Base-by-base conservation (phyloP, 1,139 yeast species). In the Candida smagusa region DNA sequence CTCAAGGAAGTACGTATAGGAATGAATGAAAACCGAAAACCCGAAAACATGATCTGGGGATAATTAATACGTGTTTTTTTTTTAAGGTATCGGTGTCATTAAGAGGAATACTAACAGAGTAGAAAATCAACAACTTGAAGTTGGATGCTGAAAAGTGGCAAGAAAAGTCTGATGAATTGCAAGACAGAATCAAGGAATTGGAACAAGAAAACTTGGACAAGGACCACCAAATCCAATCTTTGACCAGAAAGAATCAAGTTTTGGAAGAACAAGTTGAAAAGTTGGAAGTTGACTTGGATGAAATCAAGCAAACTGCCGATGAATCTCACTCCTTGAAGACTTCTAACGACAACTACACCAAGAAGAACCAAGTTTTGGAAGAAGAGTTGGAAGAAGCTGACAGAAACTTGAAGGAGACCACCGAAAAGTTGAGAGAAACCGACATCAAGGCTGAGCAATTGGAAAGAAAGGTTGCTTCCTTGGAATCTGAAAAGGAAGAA, bases 91-190 rank as follows among this genome's bases (percentile, higher is more conserved):
- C 22, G 8, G 7, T 28, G 12, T 28, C 13, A 12, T 28, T 28
- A n/a, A 7, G 21, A n/a, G 25, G 8, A 11, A 30, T 42, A 53
- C 59, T 52, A 52, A 57, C 60, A 43, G 30, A 49, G 6, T 45
- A 85, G 94, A 90, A 92, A 81, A 74, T 92, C 74, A 84, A 76
- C 74, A 81, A 82, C 69, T 81, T 92, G 66, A 90, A 90, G 71
- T 75, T 86, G 57, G 98, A 92, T 63, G 90, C 96, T 50, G 99
- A 94, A 73, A 74, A 84, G 57, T 95, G 97, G 86, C 96, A 90
- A 73, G 96, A 88, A 65, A 87, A 89, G 74, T 84, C 94, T 46
- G 98, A 92, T 58, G 96, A 86, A 56, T 78, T 87, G 56, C 66
- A 81, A 44, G 81, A 76, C 48, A 82, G 82, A 63, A 81, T 86